These are phyloP conservation scores for Kuraishia hungarica DNA, from an alignment of 805 yeast genomes.

Conservation along the genomic window DNA sequence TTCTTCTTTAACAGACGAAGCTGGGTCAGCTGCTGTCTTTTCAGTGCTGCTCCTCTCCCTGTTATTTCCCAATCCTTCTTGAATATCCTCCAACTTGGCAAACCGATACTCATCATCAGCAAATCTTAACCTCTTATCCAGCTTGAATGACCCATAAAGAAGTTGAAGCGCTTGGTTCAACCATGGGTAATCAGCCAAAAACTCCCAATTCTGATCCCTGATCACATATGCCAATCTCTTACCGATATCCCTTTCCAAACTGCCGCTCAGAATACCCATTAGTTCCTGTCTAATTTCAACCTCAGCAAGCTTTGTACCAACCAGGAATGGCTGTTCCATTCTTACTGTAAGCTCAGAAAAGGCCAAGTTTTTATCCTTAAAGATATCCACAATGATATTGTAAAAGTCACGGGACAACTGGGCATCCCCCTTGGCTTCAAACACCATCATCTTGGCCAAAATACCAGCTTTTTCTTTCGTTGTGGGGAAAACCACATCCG, in stretches of 20 bases:
- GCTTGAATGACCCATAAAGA: constrained; percentile 68
- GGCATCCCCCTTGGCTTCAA: constrained; percentile 82
- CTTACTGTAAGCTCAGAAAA: constrained; percentile 87
- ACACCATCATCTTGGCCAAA: constrained; percentile 85
- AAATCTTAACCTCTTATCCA: constrained; percentile 35
- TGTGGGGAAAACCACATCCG: constrained; percentile 77
- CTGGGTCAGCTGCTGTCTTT: background rate
- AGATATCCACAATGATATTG: constrained; percentile 78
- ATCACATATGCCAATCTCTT: constrained; percentile 80
- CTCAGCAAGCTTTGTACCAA: constrained; percentile 83
- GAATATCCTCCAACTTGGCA: constrained; percentile 41
- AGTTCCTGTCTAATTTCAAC: constrained; percentile 65
- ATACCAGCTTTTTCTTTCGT: constrained; percentile 94
- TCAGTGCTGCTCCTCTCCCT: background rate
- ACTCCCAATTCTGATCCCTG: constrained; percentile 98
- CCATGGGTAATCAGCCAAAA: constrained; percentile 89
- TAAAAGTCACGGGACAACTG: constrained; percentile 72
- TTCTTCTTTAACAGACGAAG: background rate
- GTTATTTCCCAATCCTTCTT: constrained; percentile 18
- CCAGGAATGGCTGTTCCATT: constrained; percentile 93
- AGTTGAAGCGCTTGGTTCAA: constrained; percentile 86
- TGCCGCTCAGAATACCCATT: constrained; percentile 69
- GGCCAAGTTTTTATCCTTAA: constrained; percentile 68
- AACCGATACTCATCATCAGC: constrained; percentile 40
- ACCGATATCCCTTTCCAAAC: constrained; percentile 69